Evolutionary conservation across 148 eudicot genomes (phyloP), one percentile per base, ranked within the genome.

Genomic region (Drosera capensis): DNA sequence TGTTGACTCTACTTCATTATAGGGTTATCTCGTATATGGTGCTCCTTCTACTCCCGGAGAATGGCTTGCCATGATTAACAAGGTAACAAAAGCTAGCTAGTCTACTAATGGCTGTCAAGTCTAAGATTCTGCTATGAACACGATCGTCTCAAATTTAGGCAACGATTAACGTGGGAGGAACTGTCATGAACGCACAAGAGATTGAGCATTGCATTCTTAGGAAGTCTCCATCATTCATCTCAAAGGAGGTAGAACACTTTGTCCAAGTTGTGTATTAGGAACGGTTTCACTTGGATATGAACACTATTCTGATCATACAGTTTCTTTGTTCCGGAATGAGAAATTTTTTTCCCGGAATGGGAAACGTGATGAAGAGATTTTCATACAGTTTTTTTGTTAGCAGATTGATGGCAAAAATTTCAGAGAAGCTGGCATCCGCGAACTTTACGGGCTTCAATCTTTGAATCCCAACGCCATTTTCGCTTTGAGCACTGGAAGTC

Each of bases 1-100:
- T 8, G n/a, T 19, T n/a, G n/a, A n/a, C n/a, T 36, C 11, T 14
- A n/a, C 34, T 39, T 2, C 1, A 28, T 24, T 71, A 5, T 72
- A 88, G 94, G 97, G 94, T 19, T 88, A 74, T 71, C 74, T 88
- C 23, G 82, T 80, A 46, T 73, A 68, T 43, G 94, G 97, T 23
- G 81, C 78, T 39, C 84, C 97, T 49, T 65, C 81, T 26, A 68
- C 60, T 40, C 75, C 83, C 2, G 82, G 73, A 50, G 80, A 75
- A 25, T 29, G 80, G 44, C 67, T 75, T 16, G 46, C 77, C 22
- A 49, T 88, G 14, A 56, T 88, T 58, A 83, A 83, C 66, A 88
- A 83, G 86, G 97, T 88, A 66, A n/a, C n/a, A n/a, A n/a, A n/a
- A n/a, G n/a, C n/a, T n/a, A n/a, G n/a, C n/a, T n/a, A n/a, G n/a